Evolutionary conservation across 2,329 filamentous ascomycete genomes (phyloP), one percentile per base, ranked within the genome.

Genomic region (Monilinia vaccinii-corymbosi): DNA sequence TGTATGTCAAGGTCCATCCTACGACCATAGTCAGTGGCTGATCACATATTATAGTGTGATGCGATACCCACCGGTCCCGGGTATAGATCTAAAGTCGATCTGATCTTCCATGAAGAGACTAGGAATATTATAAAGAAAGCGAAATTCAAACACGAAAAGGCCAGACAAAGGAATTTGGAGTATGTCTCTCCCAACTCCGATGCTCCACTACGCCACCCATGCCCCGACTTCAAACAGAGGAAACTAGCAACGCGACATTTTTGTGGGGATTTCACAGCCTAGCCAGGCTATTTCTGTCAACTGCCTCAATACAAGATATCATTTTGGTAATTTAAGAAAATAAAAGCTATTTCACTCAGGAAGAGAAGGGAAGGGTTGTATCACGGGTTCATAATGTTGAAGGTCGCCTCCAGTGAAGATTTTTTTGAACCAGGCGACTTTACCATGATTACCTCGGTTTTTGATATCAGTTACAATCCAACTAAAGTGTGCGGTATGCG

Each of bases 61-160:
- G 77, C 81, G 67, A 73, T 71, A 60, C 75, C 76, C 49, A 77
- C 78, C 11, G 74, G 76, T 61, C 80, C 80, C 36, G 81, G 81
- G 59, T 83, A 83, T 65, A 74, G 80, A 47, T 79, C 80, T 63
- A 73, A 79, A 52, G 76, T 81, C 45, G 80, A 83, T 64, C 74
- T 83, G 62, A 81, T 83, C 74, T 83, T 83, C 65, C 77, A 80
- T 46, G 79, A 83, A 66, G 78, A 83, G 68, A 83, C 78, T 63
- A 76, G 75, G 36, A 78, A 80, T 67, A 80, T 83, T 59, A 80
- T 79, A 74, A 77, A 55, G 31, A 74, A 66, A 72, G 78, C 77
- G 49, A 69, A 74, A 60, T 73, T 73, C 7, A 71, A 70, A 65
- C 59, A 28, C 60, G 61, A 46, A 14, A 59, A 59, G 21, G 40